These are phyloP conservation scores for Aspergillus ochraceus DNA, from an alignment of 2,329 filamentous ascomycete species.

Conservation along the genomic window DNA sequence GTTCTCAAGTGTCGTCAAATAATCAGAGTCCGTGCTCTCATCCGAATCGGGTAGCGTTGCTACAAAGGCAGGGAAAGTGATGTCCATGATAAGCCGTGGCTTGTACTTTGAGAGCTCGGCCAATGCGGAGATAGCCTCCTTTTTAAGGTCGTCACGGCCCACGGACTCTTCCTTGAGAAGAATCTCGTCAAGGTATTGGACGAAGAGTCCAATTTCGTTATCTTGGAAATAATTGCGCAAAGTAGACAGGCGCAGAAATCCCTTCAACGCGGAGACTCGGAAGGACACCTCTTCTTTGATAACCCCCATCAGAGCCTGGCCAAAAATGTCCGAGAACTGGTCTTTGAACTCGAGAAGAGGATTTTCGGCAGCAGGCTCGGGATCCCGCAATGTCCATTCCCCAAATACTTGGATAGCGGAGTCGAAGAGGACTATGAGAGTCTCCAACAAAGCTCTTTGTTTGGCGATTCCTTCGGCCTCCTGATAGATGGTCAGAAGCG, in stretches of 20 bases:
- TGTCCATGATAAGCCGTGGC: conserved; percentile 62
- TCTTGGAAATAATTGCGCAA: conserved; percentile 51
- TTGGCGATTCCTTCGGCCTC: conserved; percentile 63
- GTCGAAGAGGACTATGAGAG: conserved; percentile 58
- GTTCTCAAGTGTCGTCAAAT: conserved; percentile 60
- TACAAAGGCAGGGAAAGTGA: conserved; percentile 66
- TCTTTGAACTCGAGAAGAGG: conserved; percentile 51
- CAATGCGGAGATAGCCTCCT: conserved; percentile 59
- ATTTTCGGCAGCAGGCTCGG: conserved; percentile 40
- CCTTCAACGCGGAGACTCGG: conserved; percentile 49
- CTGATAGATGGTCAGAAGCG: conserved; percentile 61
- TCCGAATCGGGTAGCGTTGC: conserved; percentile 62
- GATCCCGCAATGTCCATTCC: conserved; percentile 51
- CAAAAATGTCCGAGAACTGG: conserved; percentile 55
- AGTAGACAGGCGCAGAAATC: conserved; percentile 48
- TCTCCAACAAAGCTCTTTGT: conserved; percentile 62
- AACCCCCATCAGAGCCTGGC: conserved; percentile 53
- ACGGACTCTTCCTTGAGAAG: conserved; percentile 60
- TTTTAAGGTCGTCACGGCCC: conserved; percentile 58
- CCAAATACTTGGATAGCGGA: conserved; percentile 60
- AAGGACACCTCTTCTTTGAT: conserved; percentile 54
- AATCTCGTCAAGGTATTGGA: conserved; percentile 61
- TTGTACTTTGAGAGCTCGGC: conserved; percentile 63
- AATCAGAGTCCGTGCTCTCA: conserved; percentile 46
- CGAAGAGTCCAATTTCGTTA: conserved; percentile 53